Base-by-base conservation (phyloP, 2,329 filamentous ascomycete genomes). In the Beauveria sp. region DNA sequence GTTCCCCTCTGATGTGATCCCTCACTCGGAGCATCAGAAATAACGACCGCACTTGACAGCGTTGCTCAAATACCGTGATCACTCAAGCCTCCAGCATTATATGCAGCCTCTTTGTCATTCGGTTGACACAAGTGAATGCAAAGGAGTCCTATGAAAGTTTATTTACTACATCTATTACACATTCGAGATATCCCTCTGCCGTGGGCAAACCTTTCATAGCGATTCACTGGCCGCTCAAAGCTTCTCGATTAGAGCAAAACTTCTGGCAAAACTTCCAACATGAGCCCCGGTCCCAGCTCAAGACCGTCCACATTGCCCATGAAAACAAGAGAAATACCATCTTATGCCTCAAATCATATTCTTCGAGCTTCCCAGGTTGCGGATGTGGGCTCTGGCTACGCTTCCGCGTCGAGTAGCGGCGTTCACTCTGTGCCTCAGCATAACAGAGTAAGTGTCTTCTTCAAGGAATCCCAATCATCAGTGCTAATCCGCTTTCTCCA, bases 311-410 rank as follows among this genome's bases (percentile, higher is more conserved):
- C 2, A 46, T 10, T 53, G 28, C 31, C 42, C 50, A 42, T 61
- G 31, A 55, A 49, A 20, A 54, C 59, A 20, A 55, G 51, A 16
- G 59, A 61, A 45, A 61, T 61, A 61, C 26, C 59, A 5, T 55
- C 51, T 38, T 61, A 61, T 14, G 59, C 59, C 10, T 55, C 59
- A 22, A 61, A 43, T 12, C 20, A 61, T 40, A 49, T 54, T 28
- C 22, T 46, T n/a, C 42, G n/a, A 22, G 18, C 34, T 61, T 24
- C 59, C 18, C 34, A 34, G 6, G 14, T 20, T 14, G 6, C 20
- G n/a, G 34, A 24, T n/a, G 34, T 49, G 22, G 18, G 43, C 22
- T n/a, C 24, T 43, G 10, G 6, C 45, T 20, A 20, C 10, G 12
- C 3, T 24, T 22, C 10, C 28, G 31, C 16, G 26, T 5, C n/a